Conservation (phyloP, 2,329 filamentous ascomycete genomes). For the Verticillium dahliae region DNA sequence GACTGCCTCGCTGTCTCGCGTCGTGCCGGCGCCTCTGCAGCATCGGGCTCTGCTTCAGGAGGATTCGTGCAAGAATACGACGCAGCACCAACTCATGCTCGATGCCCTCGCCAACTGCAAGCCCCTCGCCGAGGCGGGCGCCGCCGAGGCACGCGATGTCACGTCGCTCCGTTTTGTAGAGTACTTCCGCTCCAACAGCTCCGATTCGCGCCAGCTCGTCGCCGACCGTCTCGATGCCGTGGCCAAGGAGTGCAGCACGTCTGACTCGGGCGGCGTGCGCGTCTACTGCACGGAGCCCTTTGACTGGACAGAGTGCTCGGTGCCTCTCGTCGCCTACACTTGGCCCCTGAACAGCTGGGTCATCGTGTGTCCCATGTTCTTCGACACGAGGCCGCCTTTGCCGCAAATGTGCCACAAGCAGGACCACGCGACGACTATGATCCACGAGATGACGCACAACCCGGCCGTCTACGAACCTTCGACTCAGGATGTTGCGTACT, state of each 20-base stretch:
- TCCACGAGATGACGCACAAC: conserved; percentile 17
- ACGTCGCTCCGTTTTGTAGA: conserved; percentile 14
- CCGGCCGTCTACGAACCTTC: conserved; percentile 11
- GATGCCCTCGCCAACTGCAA: conserved; percentile 12
- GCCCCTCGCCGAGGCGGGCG: conserved; percentile 10
- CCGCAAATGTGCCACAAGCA: conserved; percentile 14
- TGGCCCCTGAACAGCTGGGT: conserved; percentile 10
- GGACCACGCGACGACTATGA: conserved; percentile 14
- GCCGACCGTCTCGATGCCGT: conserved; percentile 10
- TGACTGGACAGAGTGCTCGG: conserved; percentile 10
- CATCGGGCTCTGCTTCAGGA: conserved; percentile 2
- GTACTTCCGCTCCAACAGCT: conserved; percentile 15
- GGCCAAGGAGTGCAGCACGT: conserved; percentile 13
- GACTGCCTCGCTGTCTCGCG: neutral
- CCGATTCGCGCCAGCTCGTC: conserved; percentile 10
- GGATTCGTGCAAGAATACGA: conserved; percentile 6
- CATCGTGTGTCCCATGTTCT: conserved; percentile 16
- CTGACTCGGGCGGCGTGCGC: conserved; percentile 8
- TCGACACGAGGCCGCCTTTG: conserved; percentile 10
- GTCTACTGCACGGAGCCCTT: conserved; percentile 15
- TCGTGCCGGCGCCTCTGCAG: neutral
- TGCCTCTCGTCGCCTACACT: conserved; percentile 15
- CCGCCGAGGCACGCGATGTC: conserved; percentile 12
- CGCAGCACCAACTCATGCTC: neutral
- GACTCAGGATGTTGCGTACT: conserved; percentile 13